Base-by-base conservation (phyloP, 1,139 yeast genomes). In the Pichia sp. region DNA sequence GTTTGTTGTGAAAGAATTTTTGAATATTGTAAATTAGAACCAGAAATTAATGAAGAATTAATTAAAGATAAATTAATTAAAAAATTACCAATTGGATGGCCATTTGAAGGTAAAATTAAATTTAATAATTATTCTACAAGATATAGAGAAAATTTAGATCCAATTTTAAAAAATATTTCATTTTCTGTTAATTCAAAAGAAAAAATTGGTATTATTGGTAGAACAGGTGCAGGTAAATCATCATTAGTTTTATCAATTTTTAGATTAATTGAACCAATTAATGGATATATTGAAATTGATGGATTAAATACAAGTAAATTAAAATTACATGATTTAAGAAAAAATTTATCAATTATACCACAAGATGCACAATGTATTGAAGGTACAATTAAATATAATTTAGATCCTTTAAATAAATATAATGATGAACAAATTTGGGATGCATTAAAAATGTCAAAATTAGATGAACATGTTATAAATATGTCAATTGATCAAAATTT, bases 201-300 rank as follows among this genome's bases (percentile, higher is more conserved):
- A 56, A 86, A 86, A 60, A 70, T 86, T 54, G 95, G 95, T 41
- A 80, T 86, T 53, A 92, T 85, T 25, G 95, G 95, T 8, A 74
- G 95, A 56, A 86, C 95, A 0, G 95, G 95, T 40, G 90, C 94
- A 1, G 95, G 95, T 28, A 86, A 86, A 63, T 80, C 87, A 36
- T 78, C 90, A 1, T 67, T 86, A 44, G 79, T 87, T 1, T 65
- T 84, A 58, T 84, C 92, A 0, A 64, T 86, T n/a, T 86, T 84
- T 69, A 72, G 95, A 54, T 71, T 86, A 53, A 74, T 86, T 47
- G 92, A 85, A 59, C 79, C 90, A 0, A 70, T 70, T 2, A 67
- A 58, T 2, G 94, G 94, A 2, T 56, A 66, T 11, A 75, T 79
- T 39, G 56, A 62, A 36, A 75, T 81, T 50, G 86, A 80, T 61